phyloP scores from a whole-genome alignment of 805 yeast genomes.

The Candida taoyuanica region DNA sequence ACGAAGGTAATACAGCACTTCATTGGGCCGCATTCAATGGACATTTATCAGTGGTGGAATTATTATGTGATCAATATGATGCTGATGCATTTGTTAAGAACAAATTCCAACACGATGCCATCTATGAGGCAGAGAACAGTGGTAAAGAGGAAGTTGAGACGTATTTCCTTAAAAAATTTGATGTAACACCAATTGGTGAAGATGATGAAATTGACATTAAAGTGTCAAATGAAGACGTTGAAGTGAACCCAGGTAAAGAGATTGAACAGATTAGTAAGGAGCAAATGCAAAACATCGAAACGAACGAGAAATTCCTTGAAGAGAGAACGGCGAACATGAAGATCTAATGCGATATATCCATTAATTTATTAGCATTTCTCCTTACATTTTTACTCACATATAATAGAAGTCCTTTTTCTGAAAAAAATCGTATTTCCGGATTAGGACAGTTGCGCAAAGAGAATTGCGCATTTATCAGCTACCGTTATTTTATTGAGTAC shows the following conservation, averaged over 20 bases:
- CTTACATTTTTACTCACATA: neutral
- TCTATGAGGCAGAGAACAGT: conserved; percentile 84
- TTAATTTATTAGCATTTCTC: neutral
- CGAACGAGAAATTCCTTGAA: conserved; percentile 27
- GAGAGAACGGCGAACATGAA: conserved; percentile 24
- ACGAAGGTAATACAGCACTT: conserved; percentile 86
- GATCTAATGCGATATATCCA: conserved; percentile 2
- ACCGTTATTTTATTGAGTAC: too few species aligned
- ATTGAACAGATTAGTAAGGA: conserved; percentile 46
- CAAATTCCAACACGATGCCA: conserved; percentile 70
- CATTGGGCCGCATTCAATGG: conserved; percentile 97
- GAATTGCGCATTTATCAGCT: too few species aligned
- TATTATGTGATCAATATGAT: conserved; percentile 64
- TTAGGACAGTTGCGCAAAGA: too few species aligned
- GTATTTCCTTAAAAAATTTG: conserved; percentile 68
- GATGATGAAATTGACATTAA: conserved; percentile 34
- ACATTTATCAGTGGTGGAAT: conserved; percentile 62
- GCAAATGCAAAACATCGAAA: conserved; percentile 37
- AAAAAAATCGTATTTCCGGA: too few species aligned
- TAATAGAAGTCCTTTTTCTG: too few species aligned
- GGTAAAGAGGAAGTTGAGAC: conserved; percentile 72
- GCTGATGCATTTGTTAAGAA: conserved; percentile 84
- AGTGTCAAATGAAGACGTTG: conserved; percentile 29
- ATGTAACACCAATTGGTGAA: conserved; percentile 58
- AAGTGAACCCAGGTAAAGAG: conserved; percentile 46